Evolutionary conservation across 176 grass and related monocot genomes (phyloP).

Genomic region (Musa acuminata): DNA sequence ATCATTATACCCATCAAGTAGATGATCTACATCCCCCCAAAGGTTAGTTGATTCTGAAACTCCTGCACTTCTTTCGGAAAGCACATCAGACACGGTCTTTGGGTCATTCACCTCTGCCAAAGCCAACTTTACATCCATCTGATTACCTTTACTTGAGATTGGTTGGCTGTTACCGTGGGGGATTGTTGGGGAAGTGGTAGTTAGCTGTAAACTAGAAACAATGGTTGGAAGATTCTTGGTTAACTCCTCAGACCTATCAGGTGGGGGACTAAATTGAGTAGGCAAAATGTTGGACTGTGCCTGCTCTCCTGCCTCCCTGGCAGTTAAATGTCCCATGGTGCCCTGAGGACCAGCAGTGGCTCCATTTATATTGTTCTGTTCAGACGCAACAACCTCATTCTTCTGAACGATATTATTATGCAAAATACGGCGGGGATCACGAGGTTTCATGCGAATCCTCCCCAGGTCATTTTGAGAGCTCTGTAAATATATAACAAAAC

Average conservation of each 20-base stretch:
- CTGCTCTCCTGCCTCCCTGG: not conserved
- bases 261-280: not conserved
- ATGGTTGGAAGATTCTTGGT: conserved; percentile 22
- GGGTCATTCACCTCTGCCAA: conserved; percentile 31
- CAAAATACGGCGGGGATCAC: conserved; percentile 72
- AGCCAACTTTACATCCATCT: conserved; percentile 16
- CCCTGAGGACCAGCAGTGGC: conserved; percentile 27
- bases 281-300: conserved; percentile 37
- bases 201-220: conserved; percentile 45
- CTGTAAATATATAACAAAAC: conserved; percentile 21
- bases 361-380: conserved; percentile 49
- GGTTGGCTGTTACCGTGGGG: conserved; percentile 10
- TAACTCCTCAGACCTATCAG: conserved; percentile 8
- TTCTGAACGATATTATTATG: conserved; percentile 44
- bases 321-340: conserved; percentile 11
- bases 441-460: conserved; percentile 72
- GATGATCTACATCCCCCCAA: conserved; percentile 73
- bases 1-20: conserved; percentile 87
- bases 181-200: conserved; percentile 21
- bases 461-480: conserved; percentile 40
- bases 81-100: conserved; percentile 22
- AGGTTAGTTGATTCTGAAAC: conserved; percentile 23
- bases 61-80: conserved; percentile 22
- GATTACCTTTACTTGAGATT: conserved; percentile 25
- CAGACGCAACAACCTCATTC: conserved; percentile 26